Percentiles rank a stretch among this genome's conserved stretches.
phyloP scores from a whole-genome alignment of 2,329 filamentous ascomycete genomes.

The Pseudogymnoascus sp. region DNA sequence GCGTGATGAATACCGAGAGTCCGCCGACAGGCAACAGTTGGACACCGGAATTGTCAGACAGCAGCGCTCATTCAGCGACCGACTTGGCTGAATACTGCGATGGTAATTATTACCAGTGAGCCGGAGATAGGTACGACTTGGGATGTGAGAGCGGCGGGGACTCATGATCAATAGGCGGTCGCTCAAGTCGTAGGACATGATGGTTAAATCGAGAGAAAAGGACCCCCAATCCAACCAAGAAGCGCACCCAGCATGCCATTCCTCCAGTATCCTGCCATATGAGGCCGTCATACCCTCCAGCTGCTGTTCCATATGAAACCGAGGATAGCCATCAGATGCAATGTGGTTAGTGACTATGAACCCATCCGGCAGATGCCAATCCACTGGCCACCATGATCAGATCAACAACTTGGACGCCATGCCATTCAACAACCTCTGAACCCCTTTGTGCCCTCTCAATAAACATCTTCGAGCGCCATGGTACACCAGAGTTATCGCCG shows the following conservation, averaged over 20 bases:
- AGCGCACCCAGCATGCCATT: neutral
- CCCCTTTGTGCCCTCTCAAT: neutral
- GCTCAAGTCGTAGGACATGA: conserved; percentile 3
- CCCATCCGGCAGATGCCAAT: neutral
- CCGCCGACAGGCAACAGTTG: neutral
- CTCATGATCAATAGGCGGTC: neutral
- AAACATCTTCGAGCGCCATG: neutral
- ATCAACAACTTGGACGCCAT: neutral
- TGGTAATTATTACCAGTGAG: neutral
- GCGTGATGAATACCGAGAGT: neutral
- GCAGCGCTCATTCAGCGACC: neutral
- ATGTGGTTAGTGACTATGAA: conserved; percentile 3
- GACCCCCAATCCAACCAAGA: neutral
- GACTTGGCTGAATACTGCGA: neutral
- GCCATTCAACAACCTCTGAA: neutral
- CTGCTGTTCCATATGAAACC: neutral
- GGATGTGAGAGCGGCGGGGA: neutral
- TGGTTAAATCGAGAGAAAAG: neutral
- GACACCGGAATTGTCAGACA: neutral
- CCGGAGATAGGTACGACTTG: neutral
- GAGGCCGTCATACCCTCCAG: neutral
- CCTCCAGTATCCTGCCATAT: neutral
- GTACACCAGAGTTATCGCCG: neutral
- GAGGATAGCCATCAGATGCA: neutral
- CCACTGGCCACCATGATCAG: neutral